A percentile compares a stretch with the other conserved stretches of the same genome.
These are phyloP conservation scores for Coemansia umbellata DNA, from an alignment of 192 early-diverging fungal genomes.

Conservation along the genomic window DNA sequence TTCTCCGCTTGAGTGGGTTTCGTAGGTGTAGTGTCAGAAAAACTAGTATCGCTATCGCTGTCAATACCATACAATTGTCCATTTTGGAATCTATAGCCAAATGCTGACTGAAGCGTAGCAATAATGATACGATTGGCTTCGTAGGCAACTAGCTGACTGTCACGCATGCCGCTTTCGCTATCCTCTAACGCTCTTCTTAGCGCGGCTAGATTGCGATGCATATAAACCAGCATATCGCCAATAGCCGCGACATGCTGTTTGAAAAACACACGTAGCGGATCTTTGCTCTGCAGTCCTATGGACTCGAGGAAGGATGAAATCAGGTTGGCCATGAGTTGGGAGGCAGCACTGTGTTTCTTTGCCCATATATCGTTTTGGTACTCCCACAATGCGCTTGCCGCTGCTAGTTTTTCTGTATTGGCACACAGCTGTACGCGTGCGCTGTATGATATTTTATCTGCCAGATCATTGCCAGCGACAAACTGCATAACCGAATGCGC, in stretches of 20 bases:
- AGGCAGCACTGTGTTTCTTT: slow-evolving; percentile 5
- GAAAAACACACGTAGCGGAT: slow-evolving; percentile 38
- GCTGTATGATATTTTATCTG: slow-evolving; percentile 4
- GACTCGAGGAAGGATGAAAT: slow-evolving; percentile 28
- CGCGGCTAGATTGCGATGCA: slow-evolving; percentile 25
- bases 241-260: slow-evolving; percentile 21
- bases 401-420: slow-evolving; percentile 40
- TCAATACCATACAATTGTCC: slow-evolving; percentile 21
- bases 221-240: slow-evolving; percentile 24
- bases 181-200: slow-evolving; percentile 22
- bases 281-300: slow-evolving; percentile 18
- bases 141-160: slow-evolving; percentile 26
- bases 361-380: slow-evolving; percentile 36
- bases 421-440: slow-evolving; percentile 23
- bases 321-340: slow-evolving; percentile 32
- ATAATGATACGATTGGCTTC: slow-evolving; percentile 32
- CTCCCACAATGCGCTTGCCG: slow-evolving; percentile 36
- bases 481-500: slow-evolving; percentile 30
- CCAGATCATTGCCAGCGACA: slow-evolving; percentile 18
- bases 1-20: background rate
- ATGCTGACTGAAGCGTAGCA: slow-evolving; percentile 21
- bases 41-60: background rate
- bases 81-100: slow-evolving; percentile 32
- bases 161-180: slow-evolving; percentile 15
- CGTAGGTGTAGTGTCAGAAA: background rate